Percentiles rank a stretch among this genome's conserved stretches.
phyloP scores from a whole-genome alignment of 148 eudicot species.

The Rhododendron griersonianum region DNA sequence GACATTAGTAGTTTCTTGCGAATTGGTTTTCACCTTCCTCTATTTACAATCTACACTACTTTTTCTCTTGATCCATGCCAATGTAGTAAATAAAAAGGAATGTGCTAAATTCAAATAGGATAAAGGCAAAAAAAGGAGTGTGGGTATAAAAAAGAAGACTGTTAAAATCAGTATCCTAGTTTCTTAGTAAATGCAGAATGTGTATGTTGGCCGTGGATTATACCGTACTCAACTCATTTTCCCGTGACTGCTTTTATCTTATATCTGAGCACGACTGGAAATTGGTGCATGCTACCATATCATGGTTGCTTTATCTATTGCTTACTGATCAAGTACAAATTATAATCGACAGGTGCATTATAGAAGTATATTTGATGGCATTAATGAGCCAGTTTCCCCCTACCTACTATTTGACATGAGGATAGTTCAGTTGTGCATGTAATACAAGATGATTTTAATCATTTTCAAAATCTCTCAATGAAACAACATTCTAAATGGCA shows the following conservation, averaged over 20 bases:
- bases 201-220: background rate
- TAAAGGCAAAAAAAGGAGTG: background rate
- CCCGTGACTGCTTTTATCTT: background rate
- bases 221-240: background rate
- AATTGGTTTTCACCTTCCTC: background rate
- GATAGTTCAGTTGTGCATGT: background rate
- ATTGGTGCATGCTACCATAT: background rate
- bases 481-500: background rate
- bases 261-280: background rate
- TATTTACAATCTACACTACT: background rate
- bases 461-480: background rate
- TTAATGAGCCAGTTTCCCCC: background rate
- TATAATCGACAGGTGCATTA: background rate
- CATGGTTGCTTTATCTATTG: background rate
- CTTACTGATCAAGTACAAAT: background rate
- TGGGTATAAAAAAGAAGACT: too few species aligned
- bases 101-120: background rate
- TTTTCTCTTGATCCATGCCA: background rate
- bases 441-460: background rate
- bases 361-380: background rate
- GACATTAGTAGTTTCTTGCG: background rate
- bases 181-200: background rate
- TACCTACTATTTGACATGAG: background rate
- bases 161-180: background rate
- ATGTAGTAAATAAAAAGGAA: background rate